Percentiles rank a stretch among this genome's conserved stretches.
phyloP scores from a whole-genome alignment of 352 stramenopile species.

The Globisporangium rhizosaccharum region DNA sequence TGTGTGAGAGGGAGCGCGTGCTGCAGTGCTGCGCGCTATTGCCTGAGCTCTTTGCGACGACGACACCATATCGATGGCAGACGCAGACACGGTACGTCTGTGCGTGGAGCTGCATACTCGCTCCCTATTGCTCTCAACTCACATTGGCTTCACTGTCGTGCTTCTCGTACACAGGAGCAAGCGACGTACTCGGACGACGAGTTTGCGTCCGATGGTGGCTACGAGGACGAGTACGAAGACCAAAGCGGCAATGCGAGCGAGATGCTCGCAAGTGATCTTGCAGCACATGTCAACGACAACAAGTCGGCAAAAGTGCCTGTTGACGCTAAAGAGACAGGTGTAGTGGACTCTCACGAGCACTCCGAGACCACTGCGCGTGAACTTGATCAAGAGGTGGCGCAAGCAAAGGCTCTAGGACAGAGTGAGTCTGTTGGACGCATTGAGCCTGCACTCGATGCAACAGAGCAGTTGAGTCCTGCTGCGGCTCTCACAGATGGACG shows the following conservation, averaged over 20 bases:
- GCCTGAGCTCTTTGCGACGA: background rate
- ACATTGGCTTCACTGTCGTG: background rate
- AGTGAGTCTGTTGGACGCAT: too few relatives aligned
- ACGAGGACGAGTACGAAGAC: slow-evolving; percentile 20
- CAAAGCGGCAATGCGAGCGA: slow-evolving; percentile 15
- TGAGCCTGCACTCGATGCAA: too few relatives aligned
- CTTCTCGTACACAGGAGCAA: slow-evolving; percentile 12
- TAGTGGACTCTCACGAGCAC: too few relatives aligned
- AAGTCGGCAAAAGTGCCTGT: background rate
- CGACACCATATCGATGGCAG: slow-evolving; percentile 14
- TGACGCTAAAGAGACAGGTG: too few relatives aligned
- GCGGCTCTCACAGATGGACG: too few relatives aligned
- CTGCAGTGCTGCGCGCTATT: background rate
- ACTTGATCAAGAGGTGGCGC: too few relatives aligned
- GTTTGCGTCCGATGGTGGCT: slow-evolving; percentile 27
- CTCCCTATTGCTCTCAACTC: background rate
- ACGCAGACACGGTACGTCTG: slow-evolving; percentile 12
- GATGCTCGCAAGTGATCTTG: slow-evolving; percentile 12
- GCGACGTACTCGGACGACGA: slow-evolving; percentile 46
- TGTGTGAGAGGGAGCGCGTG: background rate
- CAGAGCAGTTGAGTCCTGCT: too few relatives aligned
- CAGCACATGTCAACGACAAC: background rate
- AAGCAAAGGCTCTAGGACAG: too few relatives aligned
- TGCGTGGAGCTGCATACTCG: background rate
- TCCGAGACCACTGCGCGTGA: too few relatives aligned